phyloP scores from a whole-genome alignment of 2,329 filamentous ascomycete species.

The Emericellopsis atlantica region DNA sequence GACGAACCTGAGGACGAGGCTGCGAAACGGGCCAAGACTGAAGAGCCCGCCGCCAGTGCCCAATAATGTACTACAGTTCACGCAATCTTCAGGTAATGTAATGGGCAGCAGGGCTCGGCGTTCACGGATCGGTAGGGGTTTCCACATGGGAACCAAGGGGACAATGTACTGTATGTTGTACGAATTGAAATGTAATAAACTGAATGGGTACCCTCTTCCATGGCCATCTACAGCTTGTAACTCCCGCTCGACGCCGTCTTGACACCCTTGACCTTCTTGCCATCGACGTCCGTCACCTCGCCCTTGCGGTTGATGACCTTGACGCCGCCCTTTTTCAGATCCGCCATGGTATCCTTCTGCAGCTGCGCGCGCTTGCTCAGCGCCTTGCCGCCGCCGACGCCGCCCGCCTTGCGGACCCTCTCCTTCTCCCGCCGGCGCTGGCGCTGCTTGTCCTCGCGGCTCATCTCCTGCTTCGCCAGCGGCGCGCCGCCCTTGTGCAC shows the following conservation, averaged over 20 bases:
- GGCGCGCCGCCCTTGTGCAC: conserved; percentile 67
- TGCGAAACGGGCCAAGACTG: conserved; percentile 22
- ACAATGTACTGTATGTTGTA: too few relatives aligned
- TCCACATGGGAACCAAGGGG: too few relatives aligned
- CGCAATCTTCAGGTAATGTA: neutral
- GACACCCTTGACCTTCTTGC: conserved; percentile 53
- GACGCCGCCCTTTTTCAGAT: conserved; percentile 74
- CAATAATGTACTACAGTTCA: neutral
- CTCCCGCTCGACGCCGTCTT: conserved; percentile 40
- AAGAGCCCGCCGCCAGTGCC: conserved; percentile 7
- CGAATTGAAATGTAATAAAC: too few relatives aligned
- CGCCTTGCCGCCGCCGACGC: conserved; percentile 24
- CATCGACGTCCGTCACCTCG: conserved; percentile 71
- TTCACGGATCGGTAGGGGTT: too few relatives aligned
- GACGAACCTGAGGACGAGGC: conserved; percentile 14
- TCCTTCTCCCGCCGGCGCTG: conserved; percentile 75
- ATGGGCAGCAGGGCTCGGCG: too few relatives aligned
- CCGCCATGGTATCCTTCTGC: conserved; percentile 41
- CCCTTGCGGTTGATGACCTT: conserved; percentile 88
- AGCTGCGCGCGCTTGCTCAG: conserved; percentile 43
- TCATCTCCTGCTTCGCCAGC: conserved; percentile 75
- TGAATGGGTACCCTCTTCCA: too few relatives aligned
- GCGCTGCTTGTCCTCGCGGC: conserved; percentile 69
- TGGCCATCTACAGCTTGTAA: conserved; percentile 41
- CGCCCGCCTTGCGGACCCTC: conserved; percentile 58